Base-by-base conservation (phyloP, 371 early-diverging fungal genomes). In the Haplosporangium sp. region DNA sequence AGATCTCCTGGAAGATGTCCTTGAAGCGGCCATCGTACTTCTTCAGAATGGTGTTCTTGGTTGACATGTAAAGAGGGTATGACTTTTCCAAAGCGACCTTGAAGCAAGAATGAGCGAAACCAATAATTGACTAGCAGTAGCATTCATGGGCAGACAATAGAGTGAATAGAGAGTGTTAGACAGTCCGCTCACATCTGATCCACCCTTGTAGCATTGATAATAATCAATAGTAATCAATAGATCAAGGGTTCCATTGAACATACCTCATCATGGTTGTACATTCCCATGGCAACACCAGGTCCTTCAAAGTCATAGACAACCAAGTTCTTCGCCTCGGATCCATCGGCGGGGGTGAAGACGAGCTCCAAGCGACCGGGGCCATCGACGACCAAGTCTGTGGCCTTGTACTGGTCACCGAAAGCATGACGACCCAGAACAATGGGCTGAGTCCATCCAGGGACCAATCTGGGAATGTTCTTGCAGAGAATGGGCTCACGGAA, bases 11-110 rank as follows among this genome's bases (percentile, higher is more conserved):
- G 85, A 97, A 97, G 75, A 96, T 96, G 81, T 96, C 95, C 90
- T 96, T 95, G 93, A 96, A 97, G 67, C 95, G 90, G n/a, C 96
- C 97, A 80, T 97, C 97, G 85, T 96, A 96, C 67, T 86, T 92
- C 81, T 96, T 96, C 83, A 96, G 85, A 64, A 96, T 96, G 16
- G 97, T 97, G 85, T 96, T 96, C 87, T 97, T 97, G 74, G 96
- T 96, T 67, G 91, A 90, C 77, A 97, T 81, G 83, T 96, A 97
- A 63, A 97, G 86, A 13, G 96, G 96, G 91, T 92, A 86, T 84
- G 90, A 88, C 88, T 95, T 86, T 69, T 85, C 82, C 21, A 97
- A 81, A 29, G 97, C 96, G 82, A 95, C 86, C 85, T 93, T 88
- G 92, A 96, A 96, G 86, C 96, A 96, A 65, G 89, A 86, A 69